phyloP scores from a whole-genome alignment of 108 stramenopile genomes.

The Skeletonema potamos region DNA sequence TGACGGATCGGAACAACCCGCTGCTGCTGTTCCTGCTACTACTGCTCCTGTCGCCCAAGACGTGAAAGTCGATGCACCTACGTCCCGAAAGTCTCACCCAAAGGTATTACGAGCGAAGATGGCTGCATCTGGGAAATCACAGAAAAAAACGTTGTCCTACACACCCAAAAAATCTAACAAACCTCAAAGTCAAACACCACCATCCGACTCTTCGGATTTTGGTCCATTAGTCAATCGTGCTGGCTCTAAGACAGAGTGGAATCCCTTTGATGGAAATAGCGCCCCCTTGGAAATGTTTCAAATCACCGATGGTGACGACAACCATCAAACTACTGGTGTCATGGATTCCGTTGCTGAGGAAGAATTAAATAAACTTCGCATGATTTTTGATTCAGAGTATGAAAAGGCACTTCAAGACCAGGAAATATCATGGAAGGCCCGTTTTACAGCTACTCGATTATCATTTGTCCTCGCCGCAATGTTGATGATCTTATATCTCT shows the following conservation, averaged over 20 bases:
- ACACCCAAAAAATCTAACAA: background rate
- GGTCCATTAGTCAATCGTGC: constrained; percentile 17
- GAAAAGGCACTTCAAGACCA: constrained; percentile 78
- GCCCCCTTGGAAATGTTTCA: constrained; percentile 10
- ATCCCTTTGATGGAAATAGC: constrained; percentile 16
- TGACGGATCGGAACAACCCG: background rate
- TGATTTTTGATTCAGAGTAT: constrained; percentile 72
- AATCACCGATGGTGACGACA: constrained; percentile 10
- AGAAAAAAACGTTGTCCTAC: background rate
- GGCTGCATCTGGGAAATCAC: background rate
- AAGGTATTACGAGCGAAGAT: background rate
- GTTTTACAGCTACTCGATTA: constrained; percentile 68
- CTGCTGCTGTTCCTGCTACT: too few species aligned
- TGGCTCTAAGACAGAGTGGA: constrained; percentile 17
- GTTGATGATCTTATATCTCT: constrained; percentile 64
- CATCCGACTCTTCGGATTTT: constrained; percentile 2
- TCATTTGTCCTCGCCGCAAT: constrained; percentile 55
- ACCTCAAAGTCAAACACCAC: background rate
- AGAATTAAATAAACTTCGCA: constrained; percentile 63
- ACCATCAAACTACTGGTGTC: background rate
- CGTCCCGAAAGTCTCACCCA: background rate
- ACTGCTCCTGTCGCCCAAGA: background rate
- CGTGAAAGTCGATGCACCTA: background rate
- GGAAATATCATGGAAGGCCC: constrained; percentile 81
- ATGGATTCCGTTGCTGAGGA: constrained; percentile 7